These are phyloP conservation scores for Pyrenula aspistea DNA, from an alignment of 495 filamentous ascomycete genomes.

Conservation along the genomic window DNA sequence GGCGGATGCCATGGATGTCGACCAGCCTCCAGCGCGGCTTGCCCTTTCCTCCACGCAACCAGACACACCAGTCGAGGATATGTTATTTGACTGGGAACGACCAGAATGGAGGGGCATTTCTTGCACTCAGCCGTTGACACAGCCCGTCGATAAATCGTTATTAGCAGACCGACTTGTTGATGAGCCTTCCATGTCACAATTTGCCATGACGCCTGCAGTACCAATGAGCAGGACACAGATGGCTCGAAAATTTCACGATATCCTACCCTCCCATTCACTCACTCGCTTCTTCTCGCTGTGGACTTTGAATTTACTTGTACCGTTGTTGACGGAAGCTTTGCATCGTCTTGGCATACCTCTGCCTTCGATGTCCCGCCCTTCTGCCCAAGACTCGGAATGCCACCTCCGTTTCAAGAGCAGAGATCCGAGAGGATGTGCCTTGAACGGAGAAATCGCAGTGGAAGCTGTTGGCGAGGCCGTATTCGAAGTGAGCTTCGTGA, in stretches of 20 bases:
- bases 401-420: conserved; percentile 61
- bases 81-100: conserved; percentile 68
- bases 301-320: conserved; percentile 63
- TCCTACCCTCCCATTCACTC: conserved; percentile 67
- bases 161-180: conserved; percentile 60
- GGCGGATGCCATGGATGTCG: conserved; percentile 29
- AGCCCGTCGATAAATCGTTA: background rate
- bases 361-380: conserved; percentile 30
- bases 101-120: conserved; percentile 37
- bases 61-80: conserved; percentile 55
- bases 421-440: conserved; percentile 65
- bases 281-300: conserved; percentile 86
- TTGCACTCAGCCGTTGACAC: conserved; percentile 36
- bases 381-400: conserved; percentile 35
- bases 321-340: conserved; percentile 66
- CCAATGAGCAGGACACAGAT: conserved; percentile 75
- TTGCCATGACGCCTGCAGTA: conserved; percentile 69
- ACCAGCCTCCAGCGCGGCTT: conserved; percentile 11
- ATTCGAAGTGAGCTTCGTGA: conserved; percentile 83
- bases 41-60: conserved; percentile 64
- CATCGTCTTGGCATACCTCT: conserved; percentile 73
- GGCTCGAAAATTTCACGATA: conserved; percentile 78
- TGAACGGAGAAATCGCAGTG: conserved; percentile 76
- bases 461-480: conserved; percentile 54
- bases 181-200: conserved; percentile 87